phyloP scores from a whole-genome alignment of 495 filamentous ascomycete genomes.

The Terfezia boudieri region DNA sequence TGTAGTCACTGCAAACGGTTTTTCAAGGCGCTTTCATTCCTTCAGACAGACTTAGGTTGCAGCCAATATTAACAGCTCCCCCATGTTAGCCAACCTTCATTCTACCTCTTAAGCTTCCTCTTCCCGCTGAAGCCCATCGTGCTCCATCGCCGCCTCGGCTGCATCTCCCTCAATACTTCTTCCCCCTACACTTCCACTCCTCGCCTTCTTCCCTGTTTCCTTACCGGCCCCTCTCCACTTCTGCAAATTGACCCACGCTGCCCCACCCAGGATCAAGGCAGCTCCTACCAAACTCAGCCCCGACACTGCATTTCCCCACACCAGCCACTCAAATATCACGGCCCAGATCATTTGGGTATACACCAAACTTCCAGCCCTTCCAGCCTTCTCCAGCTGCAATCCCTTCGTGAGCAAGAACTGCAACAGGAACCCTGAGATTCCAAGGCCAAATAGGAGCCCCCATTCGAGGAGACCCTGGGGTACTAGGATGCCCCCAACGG shows the following conservation, averaged over 20 bases:
- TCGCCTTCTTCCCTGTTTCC: background rate
- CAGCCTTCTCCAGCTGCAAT: constrained; percentile 40
- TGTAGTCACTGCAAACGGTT: too few relatives aligned
- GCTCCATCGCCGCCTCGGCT: too few relatives aligned
- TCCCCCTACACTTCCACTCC: background rate
- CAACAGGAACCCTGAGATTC: constrained; percentile 57
- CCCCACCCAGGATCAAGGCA: constrained; percentile 7
- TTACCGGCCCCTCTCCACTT: constrained; percentile 1
- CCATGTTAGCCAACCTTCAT: too few relatives aligned
- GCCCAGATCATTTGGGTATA: constrained; percentile 15
- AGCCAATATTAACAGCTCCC: too few relatives aligned
- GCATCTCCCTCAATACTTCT: background rate
- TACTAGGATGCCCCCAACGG: constrained; percentile 35
- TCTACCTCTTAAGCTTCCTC: too few relatives aligned
- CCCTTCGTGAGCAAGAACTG: constrained; percentile 76
- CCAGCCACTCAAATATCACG: constrained; percentile 10
- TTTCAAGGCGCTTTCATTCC: too few relatives aligned
- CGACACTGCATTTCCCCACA: constrained; percentile 10
- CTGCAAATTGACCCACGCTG: constrained; percentile 5
- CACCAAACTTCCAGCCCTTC: constrained; percentile 23
- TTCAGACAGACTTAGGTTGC: too few relatives aligned
- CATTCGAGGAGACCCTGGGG: constrained; percentile 44
- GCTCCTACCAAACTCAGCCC: constrained; percentile 2
- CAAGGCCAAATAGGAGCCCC: constrained; percentile 44
- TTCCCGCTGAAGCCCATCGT: too few relatives aligned